phyloP scores from a whole-genome alignment of 495 filamentous ascomycete species.

The Xanthoparmelia taractica region DNA sequence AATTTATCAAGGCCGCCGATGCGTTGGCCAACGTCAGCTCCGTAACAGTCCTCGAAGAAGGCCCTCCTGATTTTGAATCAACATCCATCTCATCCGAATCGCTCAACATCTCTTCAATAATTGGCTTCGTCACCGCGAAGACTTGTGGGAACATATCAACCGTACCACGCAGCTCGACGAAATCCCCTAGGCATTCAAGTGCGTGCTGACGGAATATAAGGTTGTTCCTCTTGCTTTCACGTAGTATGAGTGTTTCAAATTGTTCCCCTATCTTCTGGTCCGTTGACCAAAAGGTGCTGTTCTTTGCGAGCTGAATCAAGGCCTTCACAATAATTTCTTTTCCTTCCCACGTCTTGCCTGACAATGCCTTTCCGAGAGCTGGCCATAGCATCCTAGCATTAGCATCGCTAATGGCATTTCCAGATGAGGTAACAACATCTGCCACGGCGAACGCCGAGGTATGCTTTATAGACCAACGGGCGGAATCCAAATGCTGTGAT shows the following conservation, averaged over 20 bases:
- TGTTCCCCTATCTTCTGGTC: constrained; percentile 41
- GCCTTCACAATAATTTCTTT: constrained; percentile 85
- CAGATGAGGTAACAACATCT: constrained; percentile 57
- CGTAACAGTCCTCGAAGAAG: constrained; percentile 32
- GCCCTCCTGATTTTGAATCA: constrained; percentile 37
- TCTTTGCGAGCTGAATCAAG: constrained; percentile 68
- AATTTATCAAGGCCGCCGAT: constrained; percentile 40
- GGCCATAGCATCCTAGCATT: constrained; percentile 69
- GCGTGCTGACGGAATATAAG: constrained; percentile 68
- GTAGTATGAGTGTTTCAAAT: constrained; percentile 55
- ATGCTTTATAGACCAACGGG: constrained; percentile 85
- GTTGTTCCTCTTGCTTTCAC: constrained; percentile 90
- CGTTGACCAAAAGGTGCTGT: constrained; percentile 48
- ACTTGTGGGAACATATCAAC: constrained; percentile 62
- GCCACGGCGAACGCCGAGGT: constrained; percentile 73
- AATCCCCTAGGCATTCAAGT: constrained; percentile 61
- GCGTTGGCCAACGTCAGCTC: constrained; percentile 43
- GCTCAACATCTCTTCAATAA: constrained; percentile 48
- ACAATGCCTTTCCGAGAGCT: constrained; percentile 66
- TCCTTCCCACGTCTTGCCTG: constrained; percentile 85
- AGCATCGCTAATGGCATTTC: constrained; percentile 45
- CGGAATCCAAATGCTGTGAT: constrained; percentile 58
- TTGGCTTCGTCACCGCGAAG: constrained; percentile 50
- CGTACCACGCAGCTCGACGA: constrained; percentile 54
- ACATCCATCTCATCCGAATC: constrained; percentile 64